Evolutionary conservation across 495 filamentous ascomycete genomes (phyloP).

Genomic region (Penicillium roqueforti): DNA sequence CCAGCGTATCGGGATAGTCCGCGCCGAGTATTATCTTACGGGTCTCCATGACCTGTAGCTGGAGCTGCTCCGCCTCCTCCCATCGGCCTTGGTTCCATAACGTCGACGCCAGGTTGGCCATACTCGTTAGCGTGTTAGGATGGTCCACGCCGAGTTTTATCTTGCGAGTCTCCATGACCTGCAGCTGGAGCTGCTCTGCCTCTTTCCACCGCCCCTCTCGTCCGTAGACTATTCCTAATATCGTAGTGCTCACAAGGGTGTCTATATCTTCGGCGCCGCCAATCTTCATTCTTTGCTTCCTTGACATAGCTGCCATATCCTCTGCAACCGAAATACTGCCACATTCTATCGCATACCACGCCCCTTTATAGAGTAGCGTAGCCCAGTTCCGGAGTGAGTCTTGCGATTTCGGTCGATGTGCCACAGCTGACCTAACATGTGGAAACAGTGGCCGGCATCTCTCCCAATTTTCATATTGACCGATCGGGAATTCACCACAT

Average conservation of each 20-base stretch:
- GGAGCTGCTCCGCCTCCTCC: constrained; percentile 18
- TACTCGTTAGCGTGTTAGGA: not conserved
- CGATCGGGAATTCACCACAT: not conserved
- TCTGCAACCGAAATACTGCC: not conserved
- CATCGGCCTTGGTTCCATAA: constrained; percentile 1
- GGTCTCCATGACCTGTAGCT: not conserved
- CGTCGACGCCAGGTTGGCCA: not conserved
- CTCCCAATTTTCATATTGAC: constrained; percentile 5
- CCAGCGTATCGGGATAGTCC: not conserved
- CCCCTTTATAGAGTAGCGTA: not conserved
- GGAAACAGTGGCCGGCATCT: not conserved
- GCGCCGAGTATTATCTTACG: not conserved
- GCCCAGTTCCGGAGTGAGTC: not conserved
- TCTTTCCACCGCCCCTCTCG: constrained; percentile 25
- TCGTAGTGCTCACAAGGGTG: constrained; percentile 8
- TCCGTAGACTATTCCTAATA: constrained; percentile 20
- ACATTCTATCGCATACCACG: not conserved
- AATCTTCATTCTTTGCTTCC: not conserved
- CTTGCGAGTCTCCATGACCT: constrained; percentile 2
- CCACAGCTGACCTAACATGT: not conserved
- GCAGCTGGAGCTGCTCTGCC: constrained; percentile 12
- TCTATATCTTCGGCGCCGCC: constrained; percentile 12
- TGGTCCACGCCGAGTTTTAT: not conserved
- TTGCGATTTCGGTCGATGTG: not conserved
- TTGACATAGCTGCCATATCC: not conserved